Conservation (phyloP, 495 filamentous ascomycete genomes). For the Podospora didyma region DNA sequence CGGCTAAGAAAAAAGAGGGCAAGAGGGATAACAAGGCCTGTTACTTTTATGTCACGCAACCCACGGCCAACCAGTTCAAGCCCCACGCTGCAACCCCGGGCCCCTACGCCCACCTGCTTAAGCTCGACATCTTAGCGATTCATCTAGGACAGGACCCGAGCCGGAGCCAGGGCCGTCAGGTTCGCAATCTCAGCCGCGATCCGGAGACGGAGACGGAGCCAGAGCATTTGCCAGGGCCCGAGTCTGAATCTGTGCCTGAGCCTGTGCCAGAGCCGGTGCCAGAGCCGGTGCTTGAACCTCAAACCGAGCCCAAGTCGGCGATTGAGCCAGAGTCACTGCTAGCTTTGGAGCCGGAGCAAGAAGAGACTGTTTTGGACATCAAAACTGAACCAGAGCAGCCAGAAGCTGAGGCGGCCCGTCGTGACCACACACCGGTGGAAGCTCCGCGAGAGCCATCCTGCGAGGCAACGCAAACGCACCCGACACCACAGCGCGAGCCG, state of each 20-base stretch:
- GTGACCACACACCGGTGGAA: too few species aligned
- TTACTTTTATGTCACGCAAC: constrained; percentile 43
- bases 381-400: too few species aligned
- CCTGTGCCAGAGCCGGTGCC: background rate
- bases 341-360: constrained; percentile 2
- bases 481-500: background rate
- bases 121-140: constrained; percentile 29
- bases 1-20: constrained; percentile 45
- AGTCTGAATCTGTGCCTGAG: background rate
- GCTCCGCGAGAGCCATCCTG: too few species aligned
- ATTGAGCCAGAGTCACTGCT: too few species aligned
- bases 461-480: too few species aligned
- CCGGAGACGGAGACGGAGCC: constrained; percentile 4
- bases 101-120: constrained; percentile 39
- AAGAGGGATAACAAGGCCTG: constrained; percentile 43
- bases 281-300: constrained; percentile 1
- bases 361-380: too few species aligned
- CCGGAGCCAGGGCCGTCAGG: constrained; percentile 1
- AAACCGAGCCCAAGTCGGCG: too few species aligned
- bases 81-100: constrained; percentile 37
- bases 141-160: constrained; percentile 23
- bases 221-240: constrained; percentile 5
- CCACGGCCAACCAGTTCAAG: constrained; percentile 24
- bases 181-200: background rate
- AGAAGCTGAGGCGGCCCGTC: too few species aligned